Evolutionary conservation across 2,329 filamentous ascomycete species (phyloP), one percentile per base, ranked within the genome.

Genomic region (Calonectria honghensis): DNA sequence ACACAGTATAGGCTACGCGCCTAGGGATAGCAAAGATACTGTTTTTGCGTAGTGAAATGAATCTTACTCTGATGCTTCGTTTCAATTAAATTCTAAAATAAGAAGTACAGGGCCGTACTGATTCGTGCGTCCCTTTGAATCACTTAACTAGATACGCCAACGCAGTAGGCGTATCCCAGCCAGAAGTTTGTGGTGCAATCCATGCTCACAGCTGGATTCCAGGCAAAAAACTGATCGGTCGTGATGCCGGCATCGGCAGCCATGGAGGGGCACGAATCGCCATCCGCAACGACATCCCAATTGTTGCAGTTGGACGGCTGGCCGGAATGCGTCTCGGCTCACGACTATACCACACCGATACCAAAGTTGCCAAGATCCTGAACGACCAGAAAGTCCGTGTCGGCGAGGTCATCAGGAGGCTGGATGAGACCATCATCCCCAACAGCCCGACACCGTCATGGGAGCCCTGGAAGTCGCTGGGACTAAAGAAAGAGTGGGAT

Each of bases 151-250:
- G 54, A 61, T 4, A 27, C 13, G 6, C 54, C 54, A 61, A 61
- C n/a, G n/a, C 54, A 61, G 54, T 61, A 61, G 54, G 54, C 54
- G 11, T 27, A 61, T 61, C 54, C 32, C 1, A 27, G 14, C 54
- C 32, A 61, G 32, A 61, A 61, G n/a, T 61, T 61, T 61, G 54
- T 61, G 11, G 7, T 16, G n/a, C 54, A 61, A 11, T 61, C 54
- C 6, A 9, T 16, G 54, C 35, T 61, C 4, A 61, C 54, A 4
- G 54, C 35, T 24, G 54, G 32, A 61, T 61, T 61, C 54, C 54
- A 61, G 37, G 35, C 35, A 61, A 61, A 61, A 35, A 61, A 61
- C 7, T 61, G 54, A 7, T 10, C 13, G 13, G n/a, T 9, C 14
- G 54, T 16, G 54, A 61, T 39, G 5, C 32, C 54, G 13, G 24